phyloP scores from a whole-genome alignment of 305 asterid genomes.

The Stenogyne calaminthoides region DNA sequence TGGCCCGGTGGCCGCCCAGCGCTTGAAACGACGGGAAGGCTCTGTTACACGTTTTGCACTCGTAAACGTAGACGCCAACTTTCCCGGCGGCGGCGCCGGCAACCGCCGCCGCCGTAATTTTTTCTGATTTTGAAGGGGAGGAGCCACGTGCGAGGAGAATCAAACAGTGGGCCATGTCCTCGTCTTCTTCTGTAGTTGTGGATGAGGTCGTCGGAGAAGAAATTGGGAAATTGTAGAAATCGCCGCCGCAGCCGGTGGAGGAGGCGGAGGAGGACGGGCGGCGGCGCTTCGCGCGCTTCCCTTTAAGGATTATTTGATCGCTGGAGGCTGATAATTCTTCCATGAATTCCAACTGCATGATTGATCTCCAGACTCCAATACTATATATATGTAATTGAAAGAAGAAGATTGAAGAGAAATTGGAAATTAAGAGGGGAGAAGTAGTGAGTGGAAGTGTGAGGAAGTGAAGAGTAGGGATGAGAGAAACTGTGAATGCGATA shows the following conservation, averaged over 20 bases:
- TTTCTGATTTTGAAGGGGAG: slow-evolving; percentile 24
- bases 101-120: slow-evolving; percentile 30
- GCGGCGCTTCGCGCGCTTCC: slow-evolving; percentile 66
- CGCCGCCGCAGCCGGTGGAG: slow-evolving; percentile 44
- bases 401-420: too few relatives aligned
- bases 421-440: too few relatives aligned
- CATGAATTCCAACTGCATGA: slow-evolving; percentile 42
- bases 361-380: neutral
- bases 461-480: slow-evolving; percentile 25
- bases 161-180: slow-evolving; percentile 84
- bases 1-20: slow-evolving; percentile 70
- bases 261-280: slow-evolving; percentile 59
- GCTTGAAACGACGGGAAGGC: slow-evolving; percentile 84
- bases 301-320: slow-evolving; percentile 53
- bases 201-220: slow-evolving; percentile 46
- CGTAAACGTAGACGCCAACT: slow-evolving; percentile 57
- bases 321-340: slow-evolving; percentile 45
- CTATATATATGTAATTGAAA: too few relatives aligned
- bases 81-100: slow-evolving; percentile 36
- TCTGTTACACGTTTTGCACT: slow-evolving; percentile 76
- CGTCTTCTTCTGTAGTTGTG: slow-evolving; percentile 56
- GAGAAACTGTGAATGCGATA: slow-evolving; percentile 43
- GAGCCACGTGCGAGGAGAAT: slow-evolving; percentile 61
- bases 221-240: slow-evolving; percentile 10
- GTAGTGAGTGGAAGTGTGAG: too few relatives aligned